phyloP scores from a whole-genome alignment of 345 rosid species.

The Acer saccharum region DNA sequence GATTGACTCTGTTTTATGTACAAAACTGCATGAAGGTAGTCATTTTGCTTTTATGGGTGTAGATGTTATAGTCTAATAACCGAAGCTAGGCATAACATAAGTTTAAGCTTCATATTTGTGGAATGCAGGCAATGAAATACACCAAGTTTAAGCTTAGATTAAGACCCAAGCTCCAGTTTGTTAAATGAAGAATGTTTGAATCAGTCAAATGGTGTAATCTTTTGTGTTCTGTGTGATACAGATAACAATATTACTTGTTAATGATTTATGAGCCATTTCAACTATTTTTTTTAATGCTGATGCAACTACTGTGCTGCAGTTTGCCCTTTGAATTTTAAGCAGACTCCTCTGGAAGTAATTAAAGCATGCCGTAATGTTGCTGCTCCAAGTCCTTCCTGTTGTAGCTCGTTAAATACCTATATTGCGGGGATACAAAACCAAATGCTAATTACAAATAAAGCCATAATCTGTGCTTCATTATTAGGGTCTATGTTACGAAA shows the following conservation, averaged over 20 bases:
- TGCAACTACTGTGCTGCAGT: slow-evolving; percentile 49
- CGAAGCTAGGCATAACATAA: background rate
- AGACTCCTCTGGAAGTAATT: slow-evolving; percentile 75
- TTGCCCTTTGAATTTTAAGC: slow-evolving; percentile 85
- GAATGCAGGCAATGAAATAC: background rate
- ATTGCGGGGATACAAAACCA: slow-evolving; percentile 84
- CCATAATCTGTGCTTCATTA: slow-evolving; percentile 83
- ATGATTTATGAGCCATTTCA: background rate
- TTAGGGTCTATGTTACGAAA: slow-evolving; percentile 81
- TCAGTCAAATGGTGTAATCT: background rate
- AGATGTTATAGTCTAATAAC: background rate
- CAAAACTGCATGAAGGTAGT: background rate
- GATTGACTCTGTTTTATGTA: background rate
- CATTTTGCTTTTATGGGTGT: background rate
- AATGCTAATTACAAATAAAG: slow-evolving; percentile 94
- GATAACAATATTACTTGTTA: background rate
- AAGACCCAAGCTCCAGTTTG: background rate
- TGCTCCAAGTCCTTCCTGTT: slow-evolving; percentile 91
- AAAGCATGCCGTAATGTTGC: slow-evolving; percentile 84
- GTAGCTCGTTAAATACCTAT: slow-evolving; percentile 83
- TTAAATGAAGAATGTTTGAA: background rate
- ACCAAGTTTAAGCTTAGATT: background rate
- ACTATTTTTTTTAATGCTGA: slow-evolving; percentile 11
- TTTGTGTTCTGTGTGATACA: background rate
- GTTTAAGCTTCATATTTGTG: background rate